Conservation (phyloP, 2,329 filamentous ascomycete species). For the Zalaria obscura region DNA sequence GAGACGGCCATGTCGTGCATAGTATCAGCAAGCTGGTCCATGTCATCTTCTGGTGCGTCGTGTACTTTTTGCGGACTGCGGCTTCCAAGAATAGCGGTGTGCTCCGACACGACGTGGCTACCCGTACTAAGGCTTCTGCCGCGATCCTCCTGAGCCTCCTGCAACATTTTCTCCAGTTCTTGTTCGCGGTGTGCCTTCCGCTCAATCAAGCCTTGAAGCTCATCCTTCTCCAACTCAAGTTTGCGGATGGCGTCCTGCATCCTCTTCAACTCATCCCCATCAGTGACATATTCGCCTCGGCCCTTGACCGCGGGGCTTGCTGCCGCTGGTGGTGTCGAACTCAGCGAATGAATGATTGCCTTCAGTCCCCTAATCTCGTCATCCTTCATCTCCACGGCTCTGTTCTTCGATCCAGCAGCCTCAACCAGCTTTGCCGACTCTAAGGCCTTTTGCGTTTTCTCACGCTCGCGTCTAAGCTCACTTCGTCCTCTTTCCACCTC, state of each 20-base stretch:
- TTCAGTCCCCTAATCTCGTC: conserved; percentile 96
- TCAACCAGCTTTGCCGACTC: conserved; percentile 33
- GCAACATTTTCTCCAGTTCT: conserved; percentile 62
- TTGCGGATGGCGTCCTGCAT: conserved; percentile 50
- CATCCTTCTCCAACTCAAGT: conserved; percentile 66
- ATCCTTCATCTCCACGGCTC: conserved; percentile 84
- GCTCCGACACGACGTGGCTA: conserved; percentile 35
- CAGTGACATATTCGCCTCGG: conserved; percentile 9
- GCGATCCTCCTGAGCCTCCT: conserved; percentile 13
- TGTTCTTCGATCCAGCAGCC: conserved; percentile 28
- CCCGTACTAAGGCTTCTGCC: conserved; percentile 38
- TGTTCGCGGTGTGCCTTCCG: conserved; percentile 63
- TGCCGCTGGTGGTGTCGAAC: conserved; percentile 45
- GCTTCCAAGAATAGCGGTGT: conserved; percentile 34
- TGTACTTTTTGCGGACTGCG: conserved; percentile 30
- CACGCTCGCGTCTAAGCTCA: conserved; percentile 75
- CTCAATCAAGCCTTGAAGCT: conserved; percentile 60
- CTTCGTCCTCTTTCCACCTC: conserved; percentile 86
- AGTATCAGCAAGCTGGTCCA: not conserved
- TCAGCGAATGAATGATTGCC: conserved; percentile 93
- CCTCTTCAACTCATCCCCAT: conserved; percentile 36
- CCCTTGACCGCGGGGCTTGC: conserved; percentile 13
- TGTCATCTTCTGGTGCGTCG: conserved; percentile 1
- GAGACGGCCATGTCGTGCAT: no score
- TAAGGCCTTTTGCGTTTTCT: conserved; percentile 55